These are phyloP conservation scores for Dichotomopilus funicola DNA, from an alignment of 2,329 filamentous ascomycete species.

Conservation along the genomic window DNA sequence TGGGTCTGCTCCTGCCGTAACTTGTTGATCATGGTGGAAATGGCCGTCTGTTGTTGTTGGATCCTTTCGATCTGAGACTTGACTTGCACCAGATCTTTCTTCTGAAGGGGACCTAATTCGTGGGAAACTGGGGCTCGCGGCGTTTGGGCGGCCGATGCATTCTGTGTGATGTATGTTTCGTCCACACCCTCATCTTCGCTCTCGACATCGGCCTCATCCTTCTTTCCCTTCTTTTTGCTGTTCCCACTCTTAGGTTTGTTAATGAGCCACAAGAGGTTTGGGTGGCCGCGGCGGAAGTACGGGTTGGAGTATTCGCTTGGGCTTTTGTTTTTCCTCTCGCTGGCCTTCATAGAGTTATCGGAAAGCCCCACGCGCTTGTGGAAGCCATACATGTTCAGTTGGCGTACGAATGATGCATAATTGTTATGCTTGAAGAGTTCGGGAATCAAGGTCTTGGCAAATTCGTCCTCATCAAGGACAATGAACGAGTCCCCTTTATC, in stretches of 20 bases:
- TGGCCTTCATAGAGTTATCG: constrained; percentile 96
- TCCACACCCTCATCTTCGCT: constrained; percentile 59
- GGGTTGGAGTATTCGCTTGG: constrained; percentile 97
- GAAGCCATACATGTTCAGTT: constrained; percentile 96
- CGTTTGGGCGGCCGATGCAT: constrained; percentile 11
- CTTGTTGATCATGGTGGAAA: constrained; percentile 73
- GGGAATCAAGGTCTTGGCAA: constrained; percentile 92
- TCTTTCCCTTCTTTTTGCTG: constrained; percentile 51
- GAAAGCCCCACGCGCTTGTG: constrained; percentile 92
- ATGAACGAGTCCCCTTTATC: constrained; percentile 95
- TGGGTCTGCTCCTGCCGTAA: constrained; percentile 81
- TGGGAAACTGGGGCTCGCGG: constrained; percentile 25
- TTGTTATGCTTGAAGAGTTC: constrained; percentile 99
- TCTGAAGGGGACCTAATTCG: constrained; percentile 45
- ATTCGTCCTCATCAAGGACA: constrained; percentile 94
- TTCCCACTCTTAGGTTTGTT: constrained; percentile 81
- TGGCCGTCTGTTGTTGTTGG: constrained; percentile 78
- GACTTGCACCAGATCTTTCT: constrained; percentile 71
- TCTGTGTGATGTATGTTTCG: constrained; percentile 31
- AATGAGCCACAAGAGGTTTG: constrained; percentile 90
- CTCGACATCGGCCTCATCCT: constrained; percentile 61
- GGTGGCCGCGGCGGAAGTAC: constrained; percentile 88
- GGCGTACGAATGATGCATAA: constrained; percentile 91
- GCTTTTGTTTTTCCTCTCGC: constrained; percentile 94
- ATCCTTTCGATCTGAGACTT: constrained; percentile 75